phyloP scores from a whole-genome alignment of 164 flowering plant species.

The Akebia trifoliata region DNA sequence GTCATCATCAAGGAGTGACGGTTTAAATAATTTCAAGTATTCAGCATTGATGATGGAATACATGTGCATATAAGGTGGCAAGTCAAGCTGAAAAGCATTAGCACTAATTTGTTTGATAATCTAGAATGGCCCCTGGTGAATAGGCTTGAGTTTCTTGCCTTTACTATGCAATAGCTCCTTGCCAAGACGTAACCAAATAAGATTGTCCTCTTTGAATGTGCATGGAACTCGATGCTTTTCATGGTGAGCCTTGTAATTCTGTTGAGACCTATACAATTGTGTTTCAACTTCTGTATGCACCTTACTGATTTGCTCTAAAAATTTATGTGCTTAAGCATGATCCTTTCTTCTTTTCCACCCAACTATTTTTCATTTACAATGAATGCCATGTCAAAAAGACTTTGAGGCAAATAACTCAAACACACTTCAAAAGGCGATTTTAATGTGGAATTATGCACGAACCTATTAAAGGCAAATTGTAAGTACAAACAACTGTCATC shows the following conservation, averaged over 20 bases:
- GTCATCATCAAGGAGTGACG: too few species aligned
- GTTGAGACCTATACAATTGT: not conserved
- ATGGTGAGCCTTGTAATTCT: not conserved
- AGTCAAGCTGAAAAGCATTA: too few species aligned
- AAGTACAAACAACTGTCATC: too few species aligned
- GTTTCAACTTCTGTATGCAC: not conserved
- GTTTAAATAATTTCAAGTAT: too few species aligned
- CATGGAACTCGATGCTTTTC: not conserved
- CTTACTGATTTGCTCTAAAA: not conserved
- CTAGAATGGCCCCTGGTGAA: not conserved
- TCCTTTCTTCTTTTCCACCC: not conserved
- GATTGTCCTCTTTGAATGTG: not conserved
- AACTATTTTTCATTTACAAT: not conserved
- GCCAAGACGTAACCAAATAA: not conserved
- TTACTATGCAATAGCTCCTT: not conserved
- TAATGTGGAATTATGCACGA: not conserved
- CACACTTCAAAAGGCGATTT: conserved; percentile 1
- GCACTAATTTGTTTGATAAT: too few species aligned
- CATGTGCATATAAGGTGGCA: too few species aligned
- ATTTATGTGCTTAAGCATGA: not conserved
- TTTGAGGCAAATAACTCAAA: not conserved
- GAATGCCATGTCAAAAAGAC: conserved; percentile 4
- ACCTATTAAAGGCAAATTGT: not conserved
- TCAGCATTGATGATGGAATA: too few species aligned
- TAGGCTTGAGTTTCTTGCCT: not conserved